A percentile compares a stretch with the other conserved stretches of the same genome.
These are phyloP conservation scores for Mytilinidion resinicola DNA, from an alignment of 495 filamentous ascomycete species.

Conservation along the genomic window DNA sequence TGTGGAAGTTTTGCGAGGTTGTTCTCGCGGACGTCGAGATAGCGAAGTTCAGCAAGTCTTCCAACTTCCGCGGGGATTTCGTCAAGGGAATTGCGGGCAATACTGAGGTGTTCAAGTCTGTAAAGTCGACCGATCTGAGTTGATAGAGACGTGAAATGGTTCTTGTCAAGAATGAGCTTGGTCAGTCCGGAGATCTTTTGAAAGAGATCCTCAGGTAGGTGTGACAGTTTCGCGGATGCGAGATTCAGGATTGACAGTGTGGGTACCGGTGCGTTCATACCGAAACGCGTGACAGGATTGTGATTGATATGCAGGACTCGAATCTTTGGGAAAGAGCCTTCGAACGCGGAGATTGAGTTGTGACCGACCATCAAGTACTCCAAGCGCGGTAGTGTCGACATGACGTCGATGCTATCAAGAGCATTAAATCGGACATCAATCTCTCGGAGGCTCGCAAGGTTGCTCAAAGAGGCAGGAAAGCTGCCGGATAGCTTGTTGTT, in stretches of 20 bases:
- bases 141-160: conserved; percentile 87
- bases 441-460: conserved; percentile 74
- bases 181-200: conserved; percentile 79
- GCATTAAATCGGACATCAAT: conserved; percentile 90
- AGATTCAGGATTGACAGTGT: conserved; percentile 80
- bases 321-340: conserved; percentile 76
- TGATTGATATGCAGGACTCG: conserved; percentile 80
- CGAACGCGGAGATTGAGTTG: conserved; percentile 82
- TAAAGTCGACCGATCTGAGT: conserved; percentile 74
- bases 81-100: conserved; percentile 80
- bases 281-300: conserved; percentile 89
- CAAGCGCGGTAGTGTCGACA: conserved; percentile 73
- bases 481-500: conserved; percentile 80
- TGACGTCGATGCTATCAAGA: conserved; percentile 76
- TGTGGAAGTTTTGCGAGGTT: conserved; percentile 81
- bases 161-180: conserved; percentile 84
- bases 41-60: conserved; percentile 71
- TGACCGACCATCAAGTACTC: conserved; percentile 85
- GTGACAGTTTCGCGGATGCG: conserved; percentile 77
- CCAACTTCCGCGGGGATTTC: conserved; percentile 81
- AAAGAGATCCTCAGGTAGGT: conserved; percentile 77
- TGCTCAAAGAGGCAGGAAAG: conserved; percentile 62
- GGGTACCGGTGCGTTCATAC: conserved; percentile 67
- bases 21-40: conserved; percentile 84
- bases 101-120: conserved; percentile 84